Evolutionary conservation across 2,329 filamentous ascomycete genomes (phyloP).

Genomic region (Atkinsonella hypoxylon): DNA sequence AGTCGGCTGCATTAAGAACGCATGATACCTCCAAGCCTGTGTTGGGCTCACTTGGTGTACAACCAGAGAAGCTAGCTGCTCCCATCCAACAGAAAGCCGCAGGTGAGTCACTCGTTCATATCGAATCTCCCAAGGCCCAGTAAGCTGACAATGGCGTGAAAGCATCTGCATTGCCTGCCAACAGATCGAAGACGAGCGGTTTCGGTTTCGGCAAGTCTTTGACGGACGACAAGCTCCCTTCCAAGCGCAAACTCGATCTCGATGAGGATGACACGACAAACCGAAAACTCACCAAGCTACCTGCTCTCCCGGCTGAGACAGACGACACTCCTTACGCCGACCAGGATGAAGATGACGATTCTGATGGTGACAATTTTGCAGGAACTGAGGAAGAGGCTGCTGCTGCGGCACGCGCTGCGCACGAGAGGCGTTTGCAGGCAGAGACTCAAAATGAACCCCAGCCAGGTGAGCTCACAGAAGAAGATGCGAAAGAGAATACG

Average conservation of each 20-base stretch:
- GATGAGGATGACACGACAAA: slow-evolving; percentile 80
- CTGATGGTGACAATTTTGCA: slow-evolving; percentile 64
- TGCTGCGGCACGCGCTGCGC: slow-evolving; percentile 72
- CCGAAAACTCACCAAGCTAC: slow-evolving; percentile 84
- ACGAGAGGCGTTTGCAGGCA: slow-evolving; percentile 59
- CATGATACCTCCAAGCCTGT: slow-evolving; percentile 37
- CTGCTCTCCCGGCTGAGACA: slow-evolving; percentile 57
- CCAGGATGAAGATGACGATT: slow-evolving; percentile 58
- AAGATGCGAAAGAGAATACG: slow-evolving; percentile 14
- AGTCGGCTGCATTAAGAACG: slow-evolving; percentile 49
- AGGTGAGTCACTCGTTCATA: slow-evolving; percentile 20
- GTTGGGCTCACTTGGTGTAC: slow-evolving; percentile 34
- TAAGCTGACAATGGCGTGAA: slow-evolving; percentile 10
- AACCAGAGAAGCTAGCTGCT: slow-evolving; percentile 22
- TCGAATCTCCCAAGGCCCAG: neutral
- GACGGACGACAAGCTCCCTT: slow-evolving; percentile 54
- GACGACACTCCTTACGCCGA: slow-evolving; percentile 49
- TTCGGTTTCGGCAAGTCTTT: slow-evolving; percentile 70
- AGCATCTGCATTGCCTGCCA: slow-evolving; percentile 50
- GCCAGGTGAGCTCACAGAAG: slow-evolving; percentile 28
- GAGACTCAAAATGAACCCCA: slow-evolving; percentile 36
- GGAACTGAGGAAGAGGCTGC: slow-evolving; percentile 80
- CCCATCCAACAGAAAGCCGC: slow-evolving; percentile 21
- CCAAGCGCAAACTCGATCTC: slow-evolving; percentile 68
- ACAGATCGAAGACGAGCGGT: slow-evolving; percentile 62